Percentiles rank a stretch among this genome's conserved stretches.
phyloP scores from a whole-genome alignment of 352 stramenopile species.

The Pythium volutum region DNA sequence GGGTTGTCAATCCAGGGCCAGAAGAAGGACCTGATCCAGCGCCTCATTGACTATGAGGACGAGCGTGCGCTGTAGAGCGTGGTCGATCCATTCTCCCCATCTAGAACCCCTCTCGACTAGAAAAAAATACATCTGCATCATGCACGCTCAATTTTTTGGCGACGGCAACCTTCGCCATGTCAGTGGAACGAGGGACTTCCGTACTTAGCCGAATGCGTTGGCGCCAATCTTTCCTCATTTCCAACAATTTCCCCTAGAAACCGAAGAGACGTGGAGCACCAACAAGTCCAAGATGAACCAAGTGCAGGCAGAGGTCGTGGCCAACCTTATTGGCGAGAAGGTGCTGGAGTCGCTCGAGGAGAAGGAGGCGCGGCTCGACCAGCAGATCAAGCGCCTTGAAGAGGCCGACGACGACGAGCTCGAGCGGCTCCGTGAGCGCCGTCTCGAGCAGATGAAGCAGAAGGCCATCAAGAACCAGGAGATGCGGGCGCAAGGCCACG shows the following conservation, averaged over 20 bases:
- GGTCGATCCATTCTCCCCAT: not conserved
- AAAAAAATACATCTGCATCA: not conserved
- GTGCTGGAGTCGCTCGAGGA: slow-evolving; percentile 86
- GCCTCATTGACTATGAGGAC: slow-evolving; percentile 87
- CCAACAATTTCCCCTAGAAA: not conserved
- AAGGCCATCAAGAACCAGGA: slow-evolving; percentile 69
- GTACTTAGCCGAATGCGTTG: slow-evolving; percentile 5
- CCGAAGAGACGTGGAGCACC: slow-evolving; percentile 7
- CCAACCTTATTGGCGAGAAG: slow-evolving; percentile 80
- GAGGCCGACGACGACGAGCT: slow-evolving; percentile 87
- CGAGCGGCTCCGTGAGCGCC: slow-evolving; percentile 81
- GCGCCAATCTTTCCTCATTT: not conserved
- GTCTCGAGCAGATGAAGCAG: slow-evolving; percentile 72
- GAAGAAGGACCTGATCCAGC: slow-evolving; percentile 88
- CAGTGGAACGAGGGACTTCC: not conserved
- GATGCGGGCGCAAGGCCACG: slow-evolving; percentile 76
- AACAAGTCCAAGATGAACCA: slow-evolving; percentile 40
- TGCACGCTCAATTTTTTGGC: not conserved
- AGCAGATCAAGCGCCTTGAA: slow-evolving; percentile 82
- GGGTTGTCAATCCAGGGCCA: slow-evolving; percentile 82
- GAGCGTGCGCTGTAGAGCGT: slow-evolving; percentile 67
- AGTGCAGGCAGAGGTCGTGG: slow-evolving; percentile 72
- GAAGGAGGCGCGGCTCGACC: slow-evolving; percentile 81
- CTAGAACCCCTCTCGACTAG: not conserved
- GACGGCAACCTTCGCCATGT: not conserved